A percentile compares a stretch with the other conserved stretches of the same genome.
Conservation (phyloP, 768 basidiomycete genomes). For the Macrolepiota albuminosa region DNA sequence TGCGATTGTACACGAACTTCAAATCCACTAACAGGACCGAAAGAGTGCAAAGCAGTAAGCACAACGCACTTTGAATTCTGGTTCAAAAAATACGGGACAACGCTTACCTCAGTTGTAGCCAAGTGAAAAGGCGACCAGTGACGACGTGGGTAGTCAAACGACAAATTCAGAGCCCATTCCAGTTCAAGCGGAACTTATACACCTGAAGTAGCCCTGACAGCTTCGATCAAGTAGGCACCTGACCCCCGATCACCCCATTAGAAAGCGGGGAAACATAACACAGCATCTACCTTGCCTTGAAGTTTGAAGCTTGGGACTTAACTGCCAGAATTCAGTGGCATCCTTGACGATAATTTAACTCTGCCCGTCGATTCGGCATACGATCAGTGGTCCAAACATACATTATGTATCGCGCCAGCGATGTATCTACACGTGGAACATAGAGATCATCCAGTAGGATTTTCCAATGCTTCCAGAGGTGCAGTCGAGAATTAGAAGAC, state of each 20-base stretch:
- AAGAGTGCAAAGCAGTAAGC: constrained; percentile 17
- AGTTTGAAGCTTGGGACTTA: background rate
- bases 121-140: constrained; percentile 5
- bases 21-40: constrained; percentile 3
- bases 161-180: constrained; percentile 40
- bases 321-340: background rate
- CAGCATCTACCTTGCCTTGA: background rate
- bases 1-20: background rate
- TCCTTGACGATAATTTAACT: background rate
- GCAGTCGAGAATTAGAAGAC: background rate
- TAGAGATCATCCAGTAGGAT: background rate
- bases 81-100: background rate
- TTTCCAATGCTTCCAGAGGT: background rate
- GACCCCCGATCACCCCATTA: constrained; percentile 34
- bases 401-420: too few relatives aligned
- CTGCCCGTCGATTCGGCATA: background rate
- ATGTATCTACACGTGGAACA: background rate
- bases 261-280: constrained; percentile 1
- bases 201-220: constrained; percentile 44
- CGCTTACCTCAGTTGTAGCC: constrained; percentile 7
- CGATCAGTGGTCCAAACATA: background rate
- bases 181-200: constrained; percentile 59
- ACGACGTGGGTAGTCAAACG: constrained; percentile 28
- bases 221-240: constrained; percentile 38
- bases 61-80: background rate